phyloP scores from a whole-genome alignment of 805 yeast genomes.

The Brettanomyces custersianus region DNA sequence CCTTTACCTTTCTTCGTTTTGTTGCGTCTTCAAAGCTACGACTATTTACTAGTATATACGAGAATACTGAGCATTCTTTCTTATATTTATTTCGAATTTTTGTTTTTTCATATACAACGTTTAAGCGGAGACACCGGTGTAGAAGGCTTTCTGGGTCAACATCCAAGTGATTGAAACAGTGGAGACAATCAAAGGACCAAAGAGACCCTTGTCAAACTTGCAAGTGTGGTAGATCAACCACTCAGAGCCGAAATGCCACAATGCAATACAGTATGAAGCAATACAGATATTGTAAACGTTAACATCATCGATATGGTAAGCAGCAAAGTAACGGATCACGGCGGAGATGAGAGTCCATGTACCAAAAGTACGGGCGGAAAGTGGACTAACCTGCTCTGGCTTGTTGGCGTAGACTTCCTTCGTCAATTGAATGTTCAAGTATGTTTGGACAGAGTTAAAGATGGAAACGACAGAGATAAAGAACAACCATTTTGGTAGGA shows the following conservation, averaged over 20 bases:
- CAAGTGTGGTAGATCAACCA: slow-evolving; percentile 76
- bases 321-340: slow-evolving; percentile 78
- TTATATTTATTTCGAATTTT: not conserved
- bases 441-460: slow-evolving; percentile 85
- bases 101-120: not conserved
- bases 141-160: slow-evolving; percentile 59
- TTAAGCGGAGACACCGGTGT: slow-evolving; percentile 19
- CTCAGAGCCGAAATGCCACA: slow-evolving; percentile 74
- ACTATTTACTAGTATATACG: no score
- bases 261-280: slow-evolving; percentile 76
- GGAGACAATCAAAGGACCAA: slow-evolving; percentile 83
- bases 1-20: not conserved
- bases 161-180: slow-evolving; percentile 74
- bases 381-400: slow-evolving; percentile 46
- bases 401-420: slow-evolving; percentile 65
- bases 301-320: slow-evolving; percentile 60
- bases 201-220: slow-evolving; percentile 76
- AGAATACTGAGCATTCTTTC: not conserved
- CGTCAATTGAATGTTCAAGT: slow-evolving; percentile 61
- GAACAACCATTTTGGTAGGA: slow-evolving; percentile 68
- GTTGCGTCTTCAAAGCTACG: no score
- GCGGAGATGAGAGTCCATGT: slow-evolving; percentile 93
- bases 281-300: slow-evolving; percentile 72
- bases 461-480: slow-evolving; percentile 83
- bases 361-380: slow-evolving; percentile 95